Evolutionary conservation across 1,284 basidiomycete species (phyloP).

Genomic region (Ganoderma meredithae): DNA sequence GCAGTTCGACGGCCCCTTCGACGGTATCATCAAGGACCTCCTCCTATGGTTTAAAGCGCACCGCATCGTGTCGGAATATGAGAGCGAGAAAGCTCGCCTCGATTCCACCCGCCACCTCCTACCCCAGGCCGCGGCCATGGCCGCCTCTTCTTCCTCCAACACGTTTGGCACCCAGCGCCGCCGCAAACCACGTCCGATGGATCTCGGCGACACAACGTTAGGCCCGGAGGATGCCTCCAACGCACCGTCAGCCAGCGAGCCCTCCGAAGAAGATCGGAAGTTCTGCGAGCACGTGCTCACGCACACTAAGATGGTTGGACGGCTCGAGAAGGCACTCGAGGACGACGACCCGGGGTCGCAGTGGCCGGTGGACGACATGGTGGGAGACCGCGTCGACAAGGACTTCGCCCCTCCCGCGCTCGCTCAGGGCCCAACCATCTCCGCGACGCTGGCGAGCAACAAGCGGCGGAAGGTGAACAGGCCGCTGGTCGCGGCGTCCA

Average conservation of each 20-base stretch:
- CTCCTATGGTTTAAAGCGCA: conserved; percentile 3
- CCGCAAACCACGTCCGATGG: background rate
- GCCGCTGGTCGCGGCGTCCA: background rate
- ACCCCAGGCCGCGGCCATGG: background rate
- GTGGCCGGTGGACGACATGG: background rate
- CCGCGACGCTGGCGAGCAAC: background rate
- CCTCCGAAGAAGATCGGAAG: background rate
- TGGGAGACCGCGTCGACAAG: background rate
- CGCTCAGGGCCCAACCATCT: background rate
- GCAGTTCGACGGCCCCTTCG: conserved; percentile 1
- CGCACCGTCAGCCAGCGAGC: background rate
- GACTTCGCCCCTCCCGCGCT: background rate
- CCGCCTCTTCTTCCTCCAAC: background rate
- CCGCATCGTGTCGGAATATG: background rate
- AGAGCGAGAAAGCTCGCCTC: background rate
- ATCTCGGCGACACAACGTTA: too few relatives aligned
- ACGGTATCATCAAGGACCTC: background rate
- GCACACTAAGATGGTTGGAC: background rate
- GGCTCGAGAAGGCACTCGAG: background rate
- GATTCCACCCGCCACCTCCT: background rate
- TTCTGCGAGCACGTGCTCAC: background rate
- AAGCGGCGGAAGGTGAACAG: background rate
- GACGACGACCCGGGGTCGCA: background rate
- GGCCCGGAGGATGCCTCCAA: background rate
- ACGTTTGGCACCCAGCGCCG: background rate